Conservation (phyloP, 225 moss, liverwort and hornwort species). For the Marchantia paleacea region DNA sequence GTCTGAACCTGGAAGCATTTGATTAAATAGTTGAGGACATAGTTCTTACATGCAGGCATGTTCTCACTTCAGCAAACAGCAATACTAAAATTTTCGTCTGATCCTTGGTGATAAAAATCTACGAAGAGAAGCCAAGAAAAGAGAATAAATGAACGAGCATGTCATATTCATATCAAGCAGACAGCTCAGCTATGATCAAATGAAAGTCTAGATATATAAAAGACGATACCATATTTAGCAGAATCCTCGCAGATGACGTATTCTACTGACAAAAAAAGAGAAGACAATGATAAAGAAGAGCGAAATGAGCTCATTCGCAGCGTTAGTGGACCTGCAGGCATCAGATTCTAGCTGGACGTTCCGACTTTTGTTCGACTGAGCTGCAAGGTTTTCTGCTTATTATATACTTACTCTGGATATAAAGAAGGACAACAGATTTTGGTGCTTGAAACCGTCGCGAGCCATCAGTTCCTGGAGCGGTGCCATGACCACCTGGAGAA, state of each 20-base stretch:
- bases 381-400: neutral
- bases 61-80: neutral
- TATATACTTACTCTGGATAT: conserved; percentile 21
- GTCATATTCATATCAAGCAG: too few species aligned
- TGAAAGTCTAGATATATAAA: too few species aligned
- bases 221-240: too few species aligned
- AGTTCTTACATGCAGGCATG: neutral
- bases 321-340: neutral
- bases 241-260: too few species aligned
- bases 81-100: neutral
- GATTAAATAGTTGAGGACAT: neutral
- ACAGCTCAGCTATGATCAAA: too few species aligned
- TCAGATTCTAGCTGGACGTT: neutral
- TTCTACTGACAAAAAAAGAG: too few species aligned
- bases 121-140: neutral
- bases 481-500: conserved; percentile 28
- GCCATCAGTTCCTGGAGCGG: conserved; percentile 38
- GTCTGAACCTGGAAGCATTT: conserved; percentile 20
- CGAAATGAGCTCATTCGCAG: neutral
- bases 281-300: too few species aligned
- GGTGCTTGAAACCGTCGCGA: conserved; percentile 32
- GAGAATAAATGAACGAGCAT: too few species aligned
- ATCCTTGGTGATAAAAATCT: neutral
- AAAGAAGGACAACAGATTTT: conserved; percentile 35
- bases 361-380: too few species aligned